A percentile compares a stretch with the other conserved stretches of the same genome.
These are phyloP conservation scores for Trichosporon asahii DNA, from an alignment of 1,284 basidiomycete genomes.

Conservation along the genomic window DNA sequence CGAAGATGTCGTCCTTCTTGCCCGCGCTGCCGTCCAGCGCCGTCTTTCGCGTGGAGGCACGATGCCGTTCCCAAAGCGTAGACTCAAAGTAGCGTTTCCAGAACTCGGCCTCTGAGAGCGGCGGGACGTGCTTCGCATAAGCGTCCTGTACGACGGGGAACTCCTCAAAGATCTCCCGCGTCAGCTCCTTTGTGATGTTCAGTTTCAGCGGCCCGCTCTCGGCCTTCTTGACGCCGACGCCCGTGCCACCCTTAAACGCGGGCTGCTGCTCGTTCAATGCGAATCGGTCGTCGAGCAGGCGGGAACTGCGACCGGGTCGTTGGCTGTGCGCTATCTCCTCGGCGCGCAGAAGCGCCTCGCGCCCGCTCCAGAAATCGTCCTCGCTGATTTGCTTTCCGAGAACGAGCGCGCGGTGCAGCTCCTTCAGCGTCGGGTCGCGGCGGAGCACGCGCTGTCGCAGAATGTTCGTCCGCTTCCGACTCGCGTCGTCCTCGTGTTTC, in stretches of 20 bases:
- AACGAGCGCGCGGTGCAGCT: conserved; percentile 80
- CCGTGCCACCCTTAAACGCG: conserved; percentile 41
- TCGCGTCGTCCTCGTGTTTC: conserved; percentile 19
- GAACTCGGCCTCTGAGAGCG: conserved; percentile 77
- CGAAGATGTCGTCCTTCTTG: conserved; percentile 89
- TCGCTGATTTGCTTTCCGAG: conserved; percentile 79
- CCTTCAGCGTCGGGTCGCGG: conserved; percentile 68
- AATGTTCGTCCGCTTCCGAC: conserved; percentile 53
- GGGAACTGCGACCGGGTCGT: conserved; percentile 74
- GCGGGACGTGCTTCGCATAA: conserved; percentile 87
- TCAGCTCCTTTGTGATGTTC: conserved; percentile 84
- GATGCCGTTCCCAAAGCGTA: conserved; percentile 88
- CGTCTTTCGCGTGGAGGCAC: conserved; percentile 75
- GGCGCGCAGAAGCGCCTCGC: conserved; percentile 73
- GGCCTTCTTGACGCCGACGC: conserved; percentile 57
- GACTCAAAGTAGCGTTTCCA: conserved; percentile 97
- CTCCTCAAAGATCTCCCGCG: conserved; percentile 95
- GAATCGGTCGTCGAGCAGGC: conserved; percentile 80
- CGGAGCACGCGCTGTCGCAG: conserved; percentile 67
- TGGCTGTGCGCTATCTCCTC: conserved; percentile 62
- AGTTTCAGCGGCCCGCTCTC: conserved; percentile 52
- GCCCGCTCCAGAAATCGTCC: conserved; percentile 90
- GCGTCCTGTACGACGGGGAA: conserved; percentile 91
- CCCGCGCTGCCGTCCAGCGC: conserved; percentile 64
- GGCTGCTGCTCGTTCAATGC: conserved; percentile 59